Evolutionary conservation across 1,139 yeast genomes (phyloP), one percentile per base, ranked within the genome.

Genomic region (Diutina rugosa): DNA sequence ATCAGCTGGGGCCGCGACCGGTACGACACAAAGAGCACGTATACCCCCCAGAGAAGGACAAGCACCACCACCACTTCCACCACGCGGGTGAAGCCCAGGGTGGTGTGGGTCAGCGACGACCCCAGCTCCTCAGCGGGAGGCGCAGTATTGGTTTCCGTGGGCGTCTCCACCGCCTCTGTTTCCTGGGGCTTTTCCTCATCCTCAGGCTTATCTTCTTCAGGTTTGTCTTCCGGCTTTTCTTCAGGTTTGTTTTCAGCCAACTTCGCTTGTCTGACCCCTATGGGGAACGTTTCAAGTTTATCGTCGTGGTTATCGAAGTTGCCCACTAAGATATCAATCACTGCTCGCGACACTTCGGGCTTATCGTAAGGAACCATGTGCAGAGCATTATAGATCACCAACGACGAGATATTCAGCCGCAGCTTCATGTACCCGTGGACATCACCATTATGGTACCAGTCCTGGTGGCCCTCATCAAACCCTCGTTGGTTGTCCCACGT

Each of bases 311-410:
- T 38, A 49, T 49, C 53, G 21, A 12, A 49, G 16, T 49, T 49
- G 8, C 44, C 44, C 14, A 49, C 44, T 5, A 49, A 32, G 2
- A 49, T 16, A 32, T 49, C 53, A 32, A 49, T 49, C 29, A 49
- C 32, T 9, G 41, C 32, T 8, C 53, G 35, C 8, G 54, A 35
- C 9, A 35, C n/a, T 35, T 38, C 46, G 0, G 96, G 89, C 56
- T 81, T 70, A 66, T 93, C 98, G 63, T 82, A 87, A 1, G 99
- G 96, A 28, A 91, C 96, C 99, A 93, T 93, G 67, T 93, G 99
- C 4, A 95, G 85, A 0, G 96, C 81, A 63, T 89, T 82, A 65
- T 73, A 82, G 1, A 91, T 81, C 60, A 84, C 81, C 35, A 89
- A 81, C 67, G 85, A 87, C 0, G 97, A 87, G 63, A 93, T 73